Evolutionary conservation across 805 yeast genomes (phyloP).

Genomic region (Candida alai): DNA sequence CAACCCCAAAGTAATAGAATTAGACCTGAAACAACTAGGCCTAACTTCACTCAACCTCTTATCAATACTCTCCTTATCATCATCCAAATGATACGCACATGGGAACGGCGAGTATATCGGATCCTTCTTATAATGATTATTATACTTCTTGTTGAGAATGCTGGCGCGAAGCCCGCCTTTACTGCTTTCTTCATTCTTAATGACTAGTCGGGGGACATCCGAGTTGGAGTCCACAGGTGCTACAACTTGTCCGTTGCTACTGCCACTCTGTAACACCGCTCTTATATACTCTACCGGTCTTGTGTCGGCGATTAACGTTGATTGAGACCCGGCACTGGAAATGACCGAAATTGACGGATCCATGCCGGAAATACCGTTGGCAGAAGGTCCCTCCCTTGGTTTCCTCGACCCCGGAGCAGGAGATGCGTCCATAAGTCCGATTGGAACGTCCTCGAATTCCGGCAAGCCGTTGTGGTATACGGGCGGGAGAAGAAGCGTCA

Average conservation of each 20-base stretch:
- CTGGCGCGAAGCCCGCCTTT: slow-evolving; percentile 5
- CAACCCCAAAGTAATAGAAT: slow-evolving; percentile 38
- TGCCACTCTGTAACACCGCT: neutral
- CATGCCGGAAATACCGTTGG: neutral
- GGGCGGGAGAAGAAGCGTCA: no score
- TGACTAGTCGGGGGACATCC: neutral
- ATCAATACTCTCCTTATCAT: slow-evolving; percentile 25
- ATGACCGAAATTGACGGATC: neutral
- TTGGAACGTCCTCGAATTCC: slow-evolving; percentile 41
- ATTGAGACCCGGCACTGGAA: slow-evolving; percentile 5
- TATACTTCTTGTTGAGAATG: slow-evolving; percentile 24
- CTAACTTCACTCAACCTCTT: slow-evolving; percentile 19
- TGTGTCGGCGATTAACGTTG: slow-evolving; percentile 5
- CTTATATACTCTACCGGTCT: neutral
- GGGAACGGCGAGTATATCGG: slow-evolving; percentile 39
- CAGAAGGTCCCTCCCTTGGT: no score
- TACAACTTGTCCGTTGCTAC: neutral
- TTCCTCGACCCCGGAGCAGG: slow-evolving; percentile 13
- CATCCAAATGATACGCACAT: slow-evolving; percentile 34
- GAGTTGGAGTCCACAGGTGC: neutral
- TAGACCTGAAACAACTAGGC: slow-evolving; percentile 33
- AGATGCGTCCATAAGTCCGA: slow-evolving; percentile 28
- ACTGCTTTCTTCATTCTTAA: neutral
- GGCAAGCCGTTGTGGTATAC: slow-evolving; percentile 27
- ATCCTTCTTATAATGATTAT: slow-evolving; percentile 48